phyloP scores from a whole-genome alignment of 2,329 filamentous ascomycete genomes.

The Pseudogymnoascus sp. region DNA sequence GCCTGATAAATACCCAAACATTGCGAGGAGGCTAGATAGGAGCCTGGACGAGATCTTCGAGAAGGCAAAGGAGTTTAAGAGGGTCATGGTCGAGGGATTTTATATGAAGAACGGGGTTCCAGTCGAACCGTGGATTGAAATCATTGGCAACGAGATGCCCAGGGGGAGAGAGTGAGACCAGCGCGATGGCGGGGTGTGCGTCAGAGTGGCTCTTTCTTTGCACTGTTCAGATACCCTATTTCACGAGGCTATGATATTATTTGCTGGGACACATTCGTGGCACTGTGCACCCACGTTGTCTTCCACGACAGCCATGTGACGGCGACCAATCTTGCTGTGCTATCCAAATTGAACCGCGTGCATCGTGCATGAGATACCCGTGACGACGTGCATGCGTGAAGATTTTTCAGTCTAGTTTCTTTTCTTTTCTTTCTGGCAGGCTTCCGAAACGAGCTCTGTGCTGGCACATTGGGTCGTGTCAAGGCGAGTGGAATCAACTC shows the following conservation, averaged over 20 bases:
- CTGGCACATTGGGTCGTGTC: not conserved
- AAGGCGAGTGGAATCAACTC: not conserved
- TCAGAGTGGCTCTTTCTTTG: slow-evolving; percentile 1
- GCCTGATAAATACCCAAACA: slow-evolving; percentile 17
- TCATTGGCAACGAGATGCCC: not conserved
- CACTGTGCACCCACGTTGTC: not conserved
- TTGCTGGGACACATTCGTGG: not conserved
- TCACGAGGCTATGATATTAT: not conserved
- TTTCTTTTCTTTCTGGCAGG: not conserved
- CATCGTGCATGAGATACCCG: not conserved
- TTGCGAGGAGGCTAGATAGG: slow-evolving; percentile 15
- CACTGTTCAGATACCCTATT: slow-evolving; percentile 1
- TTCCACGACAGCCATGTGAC: not conserved
- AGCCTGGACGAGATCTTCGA: slow-evolving; percentile 25
- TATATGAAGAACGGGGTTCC: not conserved
- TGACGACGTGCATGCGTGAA: not conserved
- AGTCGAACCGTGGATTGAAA: not conserved
- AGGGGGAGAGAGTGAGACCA: not conserved
- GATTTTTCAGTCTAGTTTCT: not conserved
- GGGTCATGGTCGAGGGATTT: slow-evolving; percentile 16
- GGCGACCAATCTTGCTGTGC: not conserved
- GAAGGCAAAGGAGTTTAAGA: slow-evolving; percentile 23
- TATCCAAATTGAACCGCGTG: slow-evolving; percentile 3
- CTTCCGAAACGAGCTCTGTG: not conserved
- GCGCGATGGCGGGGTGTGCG: not conserved